Evolutionary conservation across 2,329 filamentous ascomycete genomes (phyloP), one percentile per base, ranked within the genome.

Genomic region (Pestalotiopsis sp.): DNA sequence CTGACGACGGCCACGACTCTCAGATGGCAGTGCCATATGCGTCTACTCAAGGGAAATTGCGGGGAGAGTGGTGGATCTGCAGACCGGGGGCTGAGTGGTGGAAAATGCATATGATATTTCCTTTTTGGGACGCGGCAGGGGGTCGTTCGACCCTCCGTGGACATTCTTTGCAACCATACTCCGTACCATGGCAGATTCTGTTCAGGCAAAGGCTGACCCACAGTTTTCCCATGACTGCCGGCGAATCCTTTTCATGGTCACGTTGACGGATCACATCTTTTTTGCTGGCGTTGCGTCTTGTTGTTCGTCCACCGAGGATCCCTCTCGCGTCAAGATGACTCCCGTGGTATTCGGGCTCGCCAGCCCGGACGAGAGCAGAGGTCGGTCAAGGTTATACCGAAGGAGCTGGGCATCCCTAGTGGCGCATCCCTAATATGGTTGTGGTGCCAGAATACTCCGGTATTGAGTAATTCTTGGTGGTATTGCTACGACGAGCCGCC

Each of bases 81-180:
- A 27, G 20, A 36, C 41, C 14, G 52, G 25, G 63, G 49, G 14
- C 17, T 65, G 49, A 65, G 49, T 65, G 63, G 63, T 65, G 63
- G 63, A 65, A 65, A 65, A 65, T 65, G 63, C 63, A 55, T 27
- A 31, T 31, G 14, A 14, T n/a, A 65, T n/a, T 57, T 23, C 63
- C 39, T n/a, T 41, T 65, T 65, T 39, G 12, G 63, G 41, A 58
- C 20, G n/a, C 31, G 49, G 52, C 59, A 57, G 36, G 39, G 62
- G 41, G 23, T 23, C n/a, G 17, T n/a, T 17, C 13, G 25, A 57
- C 41, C 45, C 31, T 65, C 63, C 63, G 63, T 64, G 38, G 7
- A 49, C 39, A 25, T 14, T 64, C 5, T 65, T 52, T 52, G 17
- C 20, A 17, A 52, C n/a, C 63, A 55, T 23, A 59, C 31, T 36